A percentile compares a stretch with the other conserved stretches of the same genome.
Evolutionary conservation across 2,329 filamentous ascomycete genomes (phyloP).

Genomic region (Lachnellula arida): DNA sequence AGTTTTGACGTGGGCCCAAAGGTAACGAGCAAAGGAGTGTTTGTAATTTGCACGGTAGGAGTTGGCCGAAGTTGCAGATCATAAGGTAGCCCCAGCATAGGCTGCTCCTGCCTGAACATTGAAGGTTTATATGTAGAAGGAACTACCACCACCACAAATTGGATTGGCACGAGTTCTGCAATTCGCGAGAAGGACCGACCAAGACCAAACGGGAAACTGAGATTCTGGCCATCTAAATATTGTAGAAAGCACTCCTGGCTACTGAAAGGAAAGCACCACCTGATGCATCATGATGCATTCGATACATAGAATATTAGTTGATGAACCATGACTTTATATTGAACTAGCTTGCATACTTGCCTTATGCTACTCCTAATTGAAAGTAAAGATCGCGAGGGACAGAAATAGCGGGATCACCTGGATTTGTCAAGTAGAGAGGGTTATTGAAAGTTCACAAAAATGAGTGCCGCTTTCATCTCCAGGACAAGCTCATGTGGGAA

Average conservation of each 20-base stretch:
- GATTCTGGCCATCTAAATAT: too few relatives aligned
- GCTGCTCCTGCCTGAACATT: background rate
- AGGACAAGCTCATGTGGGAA: too few relatives aligned
- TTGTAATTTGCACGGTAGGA: background rate
- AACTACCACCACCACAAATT: too few relatives aligned
- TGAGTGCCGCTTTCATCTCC: too few relatives aligned
- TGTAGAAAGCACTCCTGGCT: background rate
- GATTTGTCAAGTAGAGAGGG: too few relatives aligned
- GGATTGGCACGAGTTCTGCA: background rate
- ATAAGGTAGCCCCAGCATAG: background rate
- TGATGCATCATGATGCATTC: too few relatives aligned
- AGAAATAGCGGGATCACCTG: too few relatives aligned
- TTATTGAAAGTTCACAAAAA: too few relatives aligned
- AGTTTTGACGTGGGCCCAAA: background rate
- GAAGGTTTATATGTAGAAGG: too few relatives aligned
- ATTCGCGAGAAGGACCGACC: background rate
- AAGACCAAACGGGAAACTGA: background rate
- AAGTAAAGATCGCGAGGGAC: background rate
- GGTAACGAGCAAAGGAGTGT: background rate
- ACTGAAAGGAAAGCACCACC: background rate
- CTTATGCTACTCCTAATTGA: background rate
- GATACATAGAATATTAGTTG: too few relatives aligned
- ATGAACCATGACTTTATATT: too few relatives aligned
- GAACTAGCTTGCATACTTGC: too few relatives aligned
- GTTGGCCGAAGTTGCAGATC: background rate